Percentiles rank a stretch among this genome's conserved stretches.
Evolutionary conservation across 192 early-diverging fungal species (phyloP).

Genomic region (Coemansia sp.): DNA sequence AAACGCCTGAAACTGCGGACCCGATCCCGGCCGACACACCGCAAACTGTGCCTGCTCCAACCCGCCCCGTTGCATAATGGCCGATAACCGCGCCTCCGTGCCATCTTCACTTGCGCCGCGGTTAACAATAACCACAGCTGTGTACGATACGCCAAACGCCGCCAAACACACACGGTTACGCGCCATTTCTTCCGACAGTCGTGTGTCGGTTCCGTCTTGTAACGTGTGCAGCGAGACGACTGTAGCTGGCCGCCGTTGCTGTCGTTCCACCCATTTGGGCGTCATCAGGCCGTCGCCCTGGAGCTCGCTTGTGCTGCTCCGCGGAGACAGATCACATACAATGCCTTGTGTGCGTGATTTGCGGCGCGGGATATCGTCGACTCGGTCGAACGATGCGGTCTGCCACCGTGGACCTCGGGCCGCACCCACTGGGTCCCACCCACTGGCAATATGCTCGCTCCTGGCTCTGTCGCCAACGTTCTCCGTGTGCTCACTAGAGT

Average conservation of each 20-base stretch:
- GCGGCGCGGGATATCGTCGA: slow-evolving; percentile 45
- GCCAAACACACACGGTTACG: slow-evolving; percentile 49
- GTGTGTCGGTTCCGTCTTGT: not conserved
- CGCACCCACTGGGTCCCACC: slow-evolving; percentile 27
- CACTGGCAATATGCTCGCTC: not conserved
- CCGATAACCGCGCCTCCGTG: slow-evolving; percentile 13
- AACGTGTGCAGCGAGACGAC: slow-evolving; percentile 41
- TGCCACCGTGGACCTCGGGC: slow-evolving; percentile 30
- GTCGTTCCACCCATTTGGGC: slow-evolving; percentile 30
- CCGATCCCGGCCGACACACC: slow-evolving; percentile 33
- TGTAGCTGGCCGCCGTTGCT: slow-evolving; percentile 34
- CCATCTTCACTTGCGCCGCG: slow-evolving; percentile 16
- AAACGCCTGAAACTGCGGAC: slow-evolving; percentile 38
- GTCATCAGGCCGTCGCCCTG: slow-evolving; percentile 24
- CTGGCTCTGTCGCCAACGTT: not conserved
- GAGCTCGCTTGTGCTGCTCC: slow-evolving; percentile 14
- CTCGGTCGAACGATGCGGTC: slow-evolving; percentile 18
- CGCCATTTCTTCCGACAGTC: slow-evolving; percentile 32
- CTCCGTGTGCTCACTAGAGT: not conserved
- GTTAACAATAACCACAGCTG: slow-evolving; percentile 30
- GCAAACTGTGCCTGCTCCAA: slow-evolving; percentile 27
- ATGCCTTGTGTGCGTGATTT: slow-evolving; percentile 6
- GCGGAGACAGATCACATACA: slow-evolving; percentile 13
- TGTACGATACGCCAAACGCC: slow-evolving; percentile 29
- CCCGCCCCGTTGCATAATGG: slow-evolving; percentile 18